Base-by-base conservation (phyloP, 1,284 basidiomycete genomes). In the Cystobasidium slooffiae region DNA sequence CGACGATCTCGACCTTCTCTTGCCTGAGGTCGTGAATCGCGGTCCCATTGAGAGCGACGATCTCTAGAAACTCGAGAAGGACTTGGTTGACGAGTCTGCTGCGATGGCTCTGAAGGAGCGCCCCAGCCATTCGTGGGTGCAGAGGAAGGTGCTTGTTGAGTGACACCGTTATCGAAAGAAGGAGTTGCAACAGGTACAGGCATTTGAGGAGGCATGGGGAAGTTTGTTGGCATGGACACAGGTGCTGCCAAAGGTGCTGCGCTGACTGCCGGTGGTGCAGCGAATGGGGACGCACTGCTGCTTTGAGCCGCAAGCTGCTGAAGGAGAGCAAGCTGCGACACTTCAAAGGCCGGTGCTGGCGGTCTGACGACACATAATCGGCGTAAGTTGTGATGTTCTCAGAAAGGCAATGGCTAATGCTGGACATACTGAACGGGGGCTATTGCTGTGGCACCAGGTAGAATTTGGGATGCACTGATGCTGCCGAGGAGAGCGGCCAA, bases 271-370 rank as follows among this genome's bases (percentile, higher is more conserved):
- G 46, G 12, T 12, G 46, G n/a, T 49, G 46, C 14, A 6, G 2
- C 62, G 3, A 22, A 55, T 1, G 66, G 37, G 7, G 44, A 18
- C 22, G 44, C 14, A 37, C 41, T 51, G 44, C 53, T 39, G 14
- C 56, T 43, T 31, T 70, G 68, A 41, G 62, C 62, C 7, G 70
- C 70, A 16, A 73, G 52, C 43, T 73, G 70, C 52, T 73, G 70
- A 12, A 73, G 41, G 0, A 73, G 52, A 7, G 70, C 70, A 22
- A 73, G 63, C 31, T 73, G 70, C 16, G 47, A 44, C 0, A 39
- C 10, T n/a, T 73, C 52, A 37, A 73, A 73, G 24, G 9, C 43
- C 1, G 70, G 63, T 6, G 53, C 41, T 20, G 63, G 3, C 5
- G n/a, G 49, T 12, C 64, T 66, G 64, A 7, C 8, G 22, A 10